A percentile compares a stretch with the other conserved stretches of the same genome.
These are phyloP conservation scores for Dioscorea dumetorum DNA, from an alignment of 106 monocot species.

Conservation along the genomic window DNA sequence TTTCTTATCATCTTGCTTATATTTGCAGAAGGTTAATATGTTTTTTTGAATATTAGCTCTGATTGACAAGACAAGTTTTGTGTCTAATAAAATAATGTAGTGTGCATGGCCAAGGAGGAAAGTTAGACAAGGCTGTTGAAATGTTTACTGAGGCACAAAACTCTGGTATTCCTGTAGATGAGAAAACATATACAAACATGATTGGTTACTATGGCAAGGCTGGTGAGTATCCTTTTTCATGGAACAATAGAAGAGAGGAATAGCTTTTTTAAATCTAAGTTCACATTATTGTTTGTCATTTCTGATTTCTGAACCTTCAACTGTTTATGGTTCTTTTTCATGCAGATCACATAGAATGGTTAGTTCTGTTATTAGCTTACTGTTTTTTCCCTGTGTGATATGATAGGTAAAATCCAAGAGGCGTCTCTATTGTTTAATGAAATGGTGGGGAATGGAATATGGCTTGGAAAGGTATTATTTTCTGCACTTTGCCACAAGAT, in stretches of 20 bases:
- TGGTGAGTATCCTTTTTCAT: conserved; percentile 26
- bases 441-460: conserved; percentile 88
- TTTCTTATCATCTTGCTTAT: not conserved
- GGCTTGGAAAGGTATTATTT: conserved; percentile 74
- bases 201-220: conserved; percentile 78
- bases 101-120: conserved; percentile 93
- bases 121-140: conserved; percentile 80
- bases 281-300: not conserved
- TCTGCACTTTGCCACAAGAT: not conserved
- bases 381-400: not conserved
- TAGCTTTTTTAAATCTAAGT: too few species aligned
- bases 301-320: not conserved
- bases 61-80: not conserved
- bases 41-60: not conserved
- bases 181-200: conserved; percentile 95
- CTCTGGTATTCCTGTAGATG: conserved; percentile 55
- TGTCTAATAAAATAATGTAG: conserved; percentile 30
- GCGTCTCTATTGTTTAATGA: conserved; percentile 61
- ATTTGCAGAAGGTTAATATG: not conserved
- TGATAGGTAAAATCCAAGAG: conserved; percentile 64
- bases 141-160: conserved; percentile 61
- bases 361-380: not conserved
- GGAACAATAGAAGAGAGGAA: too few species aligned
- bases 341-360: not conserved
- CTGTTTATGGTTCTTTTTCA: not conserved